phyloP scores from a whole-genome alignment of 192 early-diverging fungal genomes.

The Linnemannia zychae region DNA sequence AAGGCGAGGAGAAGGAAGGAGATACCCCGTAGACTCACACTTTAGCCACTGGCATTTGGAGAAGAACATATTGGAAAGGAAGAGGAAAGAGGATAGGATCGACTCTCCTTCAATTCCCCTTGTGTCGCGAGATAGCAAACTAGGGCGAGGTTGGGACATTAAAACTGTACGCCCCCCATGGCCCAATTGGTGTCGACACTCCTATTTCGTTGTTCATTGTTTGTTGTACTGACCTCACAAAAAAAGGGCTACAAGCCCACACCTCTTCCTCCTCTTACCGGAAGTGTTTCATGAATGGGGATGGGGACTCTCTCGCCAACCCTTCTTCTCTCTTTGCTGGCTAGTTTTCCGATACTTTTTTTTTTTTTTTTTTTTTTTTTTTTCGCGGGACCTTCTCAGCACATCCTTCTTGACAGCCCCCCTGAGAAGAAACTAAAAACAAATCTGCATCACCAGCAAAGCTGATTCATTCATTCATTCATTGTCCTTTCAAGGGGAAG shows the following conservation, averaged over 20 bases:
- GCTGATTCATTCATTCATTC: neutral
- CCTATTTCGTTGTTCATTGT: too few species aligned
- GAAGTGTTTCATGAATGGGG: conserved; percentile 26
- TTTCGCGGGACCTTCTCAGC: conserved; percentile 26
- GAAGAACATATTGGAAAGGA: neutral
- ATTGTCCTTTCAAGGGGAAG: neutral
- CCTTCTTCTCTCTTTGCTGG: neutral
- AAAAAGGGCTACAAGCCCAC: neutral
- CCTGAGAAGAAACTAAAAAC: conserved; percentile 3
- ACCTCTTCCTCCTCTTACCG: neutral
- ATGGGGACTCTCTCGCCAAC: neutral
- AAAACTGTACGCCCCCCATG: too few species aligned
- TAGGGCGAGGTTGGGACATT: too few species aligned
- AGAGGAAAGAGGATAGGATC: neutral
- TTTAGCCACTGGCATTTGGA: neutral
- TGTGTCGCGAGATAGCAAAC: neutral
- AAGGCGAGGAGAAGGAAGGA: neutral
- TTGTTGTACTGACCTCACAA: neutral
- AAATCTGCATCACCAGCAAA: conserved; percentile 2
- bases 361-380: neutral
- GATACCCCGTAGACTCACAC: neutral
- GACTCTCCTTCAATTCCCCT: neutral
- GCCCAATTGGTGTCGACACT: too few species aligned
- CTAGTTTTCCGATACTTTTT: neutral
- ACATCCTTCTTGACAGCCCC: conserved; percentile 13